These are phyloP conservation scores for Peronospora belbahrii DNA, from an alignment of 352 stramenopile species.

Conservation along the genomic window DNA sequence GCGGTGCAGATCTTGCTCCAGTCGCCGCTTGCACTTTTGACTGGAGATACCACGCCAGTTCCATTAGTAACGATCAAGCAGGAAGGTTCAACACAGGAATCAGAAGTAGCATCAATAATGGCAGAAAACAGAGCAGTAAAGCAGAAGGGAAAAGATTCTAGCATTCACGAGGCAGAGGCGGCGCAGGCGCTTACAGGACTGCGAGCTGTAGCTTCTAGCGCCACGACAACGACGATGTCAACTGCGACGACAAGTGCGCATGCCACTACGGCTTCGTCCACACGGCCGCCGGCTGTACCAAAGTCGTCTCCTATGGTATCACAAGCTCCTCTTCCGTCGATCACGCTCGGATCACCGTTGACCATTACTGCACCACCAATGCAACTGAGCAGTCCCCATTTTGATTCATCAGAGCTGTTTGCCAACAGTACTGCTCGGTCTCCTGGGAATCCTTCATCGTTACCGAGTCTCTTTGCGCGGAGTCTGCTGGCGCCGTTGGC, in stretches of 20 bases:
- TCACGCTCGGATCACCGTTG: constrained; percentile 28
- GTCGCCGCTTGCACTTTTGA: neutral
- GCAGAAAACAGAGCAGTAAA: neutral
- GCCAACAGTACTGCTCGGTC: constrained; percentile 15
- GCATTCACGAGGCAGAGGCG: constrained; percentile 51
- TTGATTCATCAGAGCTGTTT: constrained; percentile 34
- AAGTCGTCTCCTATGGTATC: constrained; percentile 19
- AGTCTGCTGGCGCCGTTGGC: constrained; percentile 32
- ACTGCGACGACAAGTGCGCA: neutral
- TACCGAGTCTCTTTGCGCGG: constrained; percentile 44
- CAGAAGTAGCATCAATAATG: neutral
- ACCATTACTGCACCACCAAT: constrained; percentile 39
- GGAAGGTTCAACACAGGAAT: constrained; percentile 3
- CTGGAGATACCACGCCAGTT: constrained; percentile 4
- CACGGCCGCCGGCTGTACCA: constrained; percentile 18
- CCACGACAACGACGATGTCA: constrained; percentile 2
- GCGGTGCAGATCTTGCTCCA: constrained; percentile 29
- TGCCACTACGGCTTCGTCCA: constrained; percentile 9
- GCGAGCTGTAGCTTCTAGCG: constrained; percentile 21
- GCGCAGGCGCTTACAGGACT: constrained; percentile 69
- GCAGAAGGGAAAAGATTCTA: constrained; percentile 25
- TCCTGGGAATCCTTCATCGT: constrained; percentile 25
- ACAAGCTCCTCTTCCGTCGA: constrained; percentile 26
- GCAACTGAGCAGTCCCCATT: constrained; percentile 26
- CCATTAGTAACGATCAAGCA: constrained; percentile 17